phyloP scores from a whole-genome alignment of 495 filamentous ascomycete species.

The Staphylotrichum tortipilum region DNA sequence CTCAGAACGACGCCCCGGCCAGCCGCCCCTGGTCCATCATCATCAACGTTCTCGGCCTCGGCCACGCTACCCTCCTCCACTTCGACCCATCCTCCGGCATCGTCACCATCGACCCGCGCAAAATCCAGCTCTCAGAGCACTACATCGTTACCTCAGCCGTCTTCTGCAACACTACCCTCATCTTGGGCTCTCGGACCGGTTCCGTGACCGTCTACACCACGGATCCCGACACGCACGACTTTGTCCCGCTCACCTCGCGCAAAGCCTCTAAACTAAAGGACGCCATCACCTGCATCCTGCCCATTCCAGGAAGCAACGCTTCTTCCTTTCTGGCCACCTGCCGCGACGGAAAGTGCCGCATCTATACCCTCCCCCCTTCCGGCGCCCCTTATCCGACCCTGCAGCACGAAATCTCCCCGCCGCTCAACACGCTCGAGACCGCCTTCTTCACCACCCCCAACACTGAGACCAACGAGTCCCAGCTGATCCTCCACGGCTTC shows the following conservation, averaged over 20 bases:
- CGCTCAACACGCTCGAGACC: conserved; percentile 61
- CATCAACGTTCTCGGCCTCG: conserved; percentile 18
- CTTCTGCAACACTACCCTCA: conserved; percentile 36
- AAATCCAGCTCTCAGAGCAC: conserved; percentile 13
- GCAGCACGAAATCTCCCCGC: conserved; percentile 40
- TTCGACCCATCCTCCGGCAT: conserved; percentile 6
- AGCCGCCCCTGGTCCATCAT: conserved; percentile 9
- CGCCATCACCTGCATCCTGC: conserved; percentile 58
- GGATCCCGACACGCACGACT: neutral
- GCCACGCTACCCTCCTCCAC: conserved; percentile 13
- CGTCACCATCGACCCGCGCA: neutral
- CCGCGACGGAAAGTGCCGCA: conserved; percentile 63
- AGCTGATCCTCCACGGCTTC: conserved; percentile 74
- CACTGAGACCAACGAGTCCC: conserved; percentile 14
- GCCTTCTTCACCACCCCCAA: conserved; percentile 44
- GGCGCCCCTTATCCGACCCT: conserved; percentile 14
- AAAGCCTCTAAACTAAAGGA: conserved; percentile 50
- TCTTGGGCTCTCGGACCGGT: conserved; percentile 56
- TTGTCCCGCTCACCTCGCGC: conserved; percentile 7
- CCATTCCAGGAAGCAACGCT: conserved; percentile 19
- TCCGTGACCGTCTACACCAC: conserved; percentile 19
- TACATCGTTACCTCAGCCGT: conserved; percentile 26
- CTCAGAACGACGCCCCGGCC: neutral
- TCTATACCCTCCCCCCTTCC: conserved; percentile 35
- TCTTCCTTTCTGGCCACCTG: conserved; percentile 56